Evolutionary conservation across 257 asterid genomes (phyloP).

Genomic region (Fraxinus cuspidata): DNA sequence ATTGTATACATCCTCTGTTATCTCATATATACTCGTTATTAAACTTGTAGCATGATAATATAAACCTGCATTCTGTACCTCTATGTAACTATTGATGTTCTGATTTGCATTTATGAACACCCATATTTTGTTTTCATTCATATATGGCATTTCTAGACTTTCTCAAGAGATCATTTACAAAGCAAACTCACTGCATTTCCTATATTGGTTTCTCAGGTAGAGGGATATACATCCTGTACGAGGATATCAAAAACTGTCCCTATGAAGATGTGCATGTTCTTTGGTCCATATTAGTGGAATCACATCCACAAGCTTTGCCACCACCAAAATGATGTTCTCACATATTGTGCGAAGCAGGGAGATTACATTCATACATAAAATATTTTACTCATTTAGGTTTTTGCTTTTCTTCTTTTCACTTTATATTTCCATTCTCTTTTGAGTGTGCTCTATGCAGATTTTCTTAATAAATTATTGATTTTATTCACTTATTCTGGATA

Average conservation of each 20-base stretch:
- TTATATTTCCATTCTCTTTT: conserved; percentile 31
- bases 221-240: conserved; percentile 89
- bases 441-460: conserved; percentile 34
- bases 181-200: background rate
- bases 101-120: too few relatives aligned
- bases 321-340: conserved; percentile 48
- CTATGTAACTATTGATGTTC: background rate
- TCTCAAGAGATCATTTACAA: background rate
- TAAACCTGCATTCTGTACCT: background rate
- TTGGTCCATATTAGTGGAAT: conserved; percentile 90
- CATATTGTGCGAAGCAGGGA: conserved; percentile 24
- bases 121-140: too few relatives aligned
- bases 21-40: too few relatives aligned
- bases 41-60: background rate
- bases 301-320: conserved; percentile 69
- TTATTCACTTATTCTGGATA: conserved; percentile 20
- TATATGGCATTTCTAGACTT: too few relatives aligned
- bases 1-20: too few relatives aligned
- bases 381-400: conserved; percentile 24
- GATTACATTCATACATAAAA: conserved; percentile 46
- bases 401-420: conserved; percentile 10
- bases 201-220: conserved; percentile 46
- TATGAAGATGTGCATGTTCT: conserved; percentile 92
- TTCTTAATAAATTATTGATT: conserved; percentile 40
- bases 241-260: conserved; percentile 94